Base-by-base conservation (phyloP, 2,329 filamentous ascomycete species). In the Rachicladosporium sp. region DNA sequence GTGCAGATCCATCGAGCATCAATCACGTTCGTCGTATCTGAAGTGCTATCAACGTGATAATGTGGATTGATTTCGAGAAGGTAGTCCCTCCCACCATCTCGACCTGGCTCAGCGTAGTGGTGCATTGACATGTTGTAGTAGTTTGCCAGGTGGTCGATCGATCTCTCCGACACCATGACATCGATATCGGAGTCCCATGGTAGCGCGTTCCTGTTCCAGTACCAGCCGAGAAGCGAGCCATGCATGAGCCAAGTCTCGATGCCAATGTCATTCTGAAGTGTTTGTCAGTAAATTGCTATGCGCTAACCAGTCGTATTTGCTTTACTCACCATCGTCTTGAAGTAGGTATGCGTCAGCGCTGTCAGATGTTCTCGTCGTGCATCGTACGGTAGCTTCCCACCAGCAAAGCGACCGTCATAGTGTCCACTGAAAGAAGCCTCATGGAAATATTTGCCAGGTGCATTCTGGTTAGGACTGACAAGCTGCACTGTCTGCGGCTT, bases 61-160 rank as follows among this genome's bases (percentile, higher is more conserved):
- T 74, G 59, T 7, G 74, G 73, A 43, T 78, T 78, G 39, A 78
- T 65, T 38, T 78, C 74, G 4, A 78, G 58, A 33, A 78, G 55
- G 48, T 75, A 78, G 11, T 65, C 51, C 21, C 55, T 48, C 0
- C 47, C 40, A 6, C 38, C 36, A 1, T 44, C 27, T n/a, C 51
- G 31, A 11, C 46, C 43, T n/a, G 47, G 41, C 29, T 40, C 58
- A 46, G 36, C 55, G 44, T 49, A 56, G 39, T 64, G 61, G 47
- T 76, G 70, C 13, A 76, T 65, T 1, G 70, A 76, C 72, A 77
- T 76, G 50, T 78, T 78, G 59, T 76, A 75, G 56, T 73, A 75
- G 15, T 60, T 57, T 7, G 70, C 73, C 4, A 78, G 60, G 53
- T 72, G 71, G n/a, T 63, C 54, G 38, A 77, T 72, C 0, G 69